Conservation (phyloP, 2,329 filamentous ascomycete genomes). For the Aurifilum marmelostoma region DNA sequence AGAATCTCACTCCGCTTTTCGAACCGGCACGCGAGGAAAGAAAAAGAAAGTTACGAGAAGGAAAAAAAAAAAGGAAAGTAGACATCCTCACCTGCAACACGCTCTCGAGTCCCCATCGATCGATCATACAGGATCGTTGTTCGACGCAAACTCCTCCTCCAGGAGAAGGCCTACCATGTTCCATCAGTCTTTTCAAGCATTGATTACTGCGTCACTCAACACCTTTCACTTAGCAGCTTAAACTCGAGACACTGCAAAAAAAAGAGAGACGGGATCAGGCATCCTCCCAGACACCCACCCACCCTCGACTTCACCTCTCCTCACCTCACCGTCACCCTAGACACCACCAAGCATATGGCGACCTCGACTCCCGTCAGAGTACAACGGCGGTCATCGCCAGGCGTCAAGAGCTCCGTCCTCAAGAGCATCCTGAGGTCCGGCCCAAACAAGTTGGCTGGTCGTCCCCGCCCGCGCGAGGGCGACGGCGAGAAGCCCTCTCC, state of each 20-base stretch:
- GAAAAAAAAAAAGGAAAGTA: background rate
- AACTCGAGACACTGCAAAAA: background rate
- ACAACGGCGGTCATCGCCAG: conserved; percentile 25
- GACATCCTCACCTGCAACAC: background rate
- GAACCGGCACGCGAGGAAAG: background rate
- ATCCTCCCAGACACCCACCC: conserved; percentile 10
- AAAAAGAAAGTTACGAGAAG: background rate
- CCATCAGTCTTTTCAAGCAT: conserved; percentile 11
- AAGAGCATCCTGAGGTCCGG: conserved; percentile 23
- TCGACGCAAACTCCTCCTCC: background rate
- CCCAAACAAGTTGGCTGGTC: conserved; percentile 11
- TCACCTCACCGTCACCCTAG: conserved; percentile 11
- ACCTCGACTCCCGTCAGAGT: conserved; percentile 26
- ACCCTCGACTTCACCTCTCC: no score
- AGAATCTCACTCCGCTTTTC: conserved; percentile 2
- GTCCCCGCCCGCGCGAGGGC: conserved; percentile 31
- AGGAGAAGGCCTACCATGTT: conserved; percentile 23
- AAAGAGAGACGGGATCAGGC: background rate
- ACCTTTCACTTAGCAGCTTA: conserved; percentile 5
- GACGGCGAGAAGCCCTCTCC: conserved; percentile 42
- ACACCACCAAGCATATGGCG: conserved; percentile 21
- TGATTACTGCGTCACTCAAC: conserved; percentile 7
- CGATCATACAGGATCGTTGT: conserved; percentile 19
- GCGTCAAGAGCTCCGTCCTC: conserved; percentile 24
- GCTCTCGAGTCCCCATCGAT: background rate